These are phyloP conservation scores for Phaseolus lunatus DNA, from an alignment of 306 rosid species.

Conservation along the genomic window DNA sequence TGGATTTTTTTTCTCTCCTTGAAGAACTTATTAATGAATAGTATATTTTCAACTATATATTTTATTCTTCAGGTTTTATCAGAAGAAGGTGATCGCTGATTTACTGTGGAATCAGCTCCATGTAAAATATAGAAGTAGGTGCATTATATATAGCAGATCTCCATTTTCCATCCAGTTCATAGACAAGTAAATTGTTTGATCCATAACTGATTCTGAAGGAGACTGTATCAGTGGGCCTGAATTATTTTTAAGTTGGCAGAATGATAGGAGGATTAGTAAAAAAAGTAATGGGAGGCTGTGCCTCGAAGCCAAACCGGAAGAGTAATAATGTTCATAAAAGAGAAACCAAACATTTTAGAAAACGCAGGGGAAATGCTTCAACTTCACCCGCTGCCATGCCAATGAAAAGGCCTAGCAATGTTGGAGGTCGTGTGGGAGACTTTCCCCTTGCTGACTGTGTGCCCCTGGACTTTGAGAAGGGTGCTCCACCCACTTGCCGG, in stretches of 20 bases:
- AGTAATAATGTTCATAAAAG: neutral
- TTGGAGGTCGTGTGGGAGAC: neutral
- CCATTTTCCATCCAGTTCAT: too few relatives aligned
- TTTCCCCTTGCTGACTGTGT: neutral
- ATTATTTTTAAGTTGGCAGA: neutral
- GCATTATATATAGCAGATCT: neutral
- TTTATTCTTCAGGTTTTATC: conserved; percentile 37
- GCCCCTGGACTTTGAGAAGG: neutral
- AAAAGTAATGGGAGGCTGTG: conserved; percentile 2
- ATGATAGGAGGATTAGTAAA: neutral
- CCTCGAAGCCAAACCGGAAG: neutral
- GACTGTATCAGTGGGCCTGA: neutral
- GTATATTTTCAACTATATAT: neutral
- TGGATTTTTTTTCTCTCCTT: neutral
- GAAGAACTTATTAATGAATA: neutral
- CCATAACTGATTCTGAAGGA: too few relatives aligned
- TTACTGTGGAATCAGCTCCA: neutral
- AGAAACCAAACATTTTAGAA: neutral
- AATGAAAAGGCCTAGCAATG: neutral
- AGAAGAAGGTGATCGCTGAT: conserved; percentile 3
- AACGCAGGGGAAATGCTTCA: neutral
- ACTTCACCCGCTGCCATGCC: neutral
- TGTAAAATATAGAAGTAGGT: neutral
- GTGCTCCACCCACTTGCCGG: neutral
- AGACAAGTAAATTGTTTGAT: too few relatives aligned